A percentile compares a stretch with the other conserved stretches of the same genome.
Evolutionary conservation across 2,329 filamentous ascomycete genomes (phyloP).

Genomic region (Talaromyces pinophilus): DNA sequence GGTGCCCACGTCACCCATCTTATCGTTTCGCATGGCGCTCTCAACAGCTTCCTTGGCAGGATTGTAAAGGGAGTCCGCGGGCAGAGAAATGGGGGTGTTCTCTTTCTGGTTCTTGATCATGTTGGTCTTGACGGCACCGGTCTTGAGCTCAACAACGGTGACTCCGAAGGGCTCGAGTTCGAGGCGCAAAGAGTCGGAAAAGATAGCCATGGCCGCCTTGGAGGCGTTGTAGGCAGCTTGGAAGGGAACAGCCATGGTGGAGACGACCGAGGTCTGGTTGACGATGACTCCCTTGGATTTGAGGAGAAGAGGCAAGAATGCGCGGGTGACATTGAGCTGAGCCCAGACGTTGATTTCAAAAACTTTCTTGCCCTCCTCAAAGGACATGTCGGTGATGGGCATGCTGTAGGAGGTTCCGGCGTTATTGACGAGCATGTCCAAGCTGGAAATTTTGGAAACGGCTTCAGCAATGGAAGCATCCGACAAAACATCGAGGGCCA

Average conservation of each 20-base stretch:
- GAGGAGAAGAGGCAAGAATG: constrained; percentile 37
- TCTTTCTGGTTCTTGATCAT: constrained; percentile 20
- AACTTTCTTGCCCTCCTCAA: constrained; percentile 16
- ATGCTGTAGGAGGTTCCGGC: constrained; percentile 26
- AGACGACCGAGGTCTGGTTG: constrained; percentile 19
- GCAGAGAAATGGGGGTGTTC: constrained; percentile 2
- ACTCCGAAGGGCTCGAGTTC: constrained; percentile 18
- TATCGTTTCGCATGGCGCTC: constrained; percentile 11
- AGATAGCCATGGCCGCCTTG: constrained; percentile 17
- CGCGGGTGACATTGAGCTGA: constrained; percentile 34
- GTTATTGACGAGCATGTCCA: constrained; percentile 34
- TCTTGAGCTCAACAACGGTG: constrained; percentile 18
- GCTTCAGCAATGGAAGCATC: constrained; percentile 10
- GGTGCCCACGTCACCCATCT: constrained; percentile 5
- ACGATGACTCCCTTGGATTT: constrained; percentile 20
- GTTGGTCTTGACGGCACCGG: constrained; percentile 13
- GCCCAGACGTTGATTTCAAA: constrained; percentile 43
- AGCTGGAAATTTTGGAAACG: constrained; percentile 11
- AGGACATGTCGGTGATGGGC: constrained; percentile 13
- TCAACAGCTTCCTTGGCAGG: constrained; percentile 17
- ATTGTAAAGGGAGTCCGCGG: constrained; percentile 8
- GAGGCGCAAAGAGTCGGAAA: constrained; percentile 16
- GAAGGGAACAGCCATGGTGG: constrained; percentile 17
- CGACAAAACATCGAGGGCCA: constrained; percentile 9
- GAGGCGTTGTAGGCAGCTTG: constrained; percentile 19